A percentile compares a stretch with the other conserved stretches of the same genome.
phyloP scores from a whole-genome alignment of 495 filamentous ascomycete genomes.

The Sphaerosporella brunnea region DNA sequence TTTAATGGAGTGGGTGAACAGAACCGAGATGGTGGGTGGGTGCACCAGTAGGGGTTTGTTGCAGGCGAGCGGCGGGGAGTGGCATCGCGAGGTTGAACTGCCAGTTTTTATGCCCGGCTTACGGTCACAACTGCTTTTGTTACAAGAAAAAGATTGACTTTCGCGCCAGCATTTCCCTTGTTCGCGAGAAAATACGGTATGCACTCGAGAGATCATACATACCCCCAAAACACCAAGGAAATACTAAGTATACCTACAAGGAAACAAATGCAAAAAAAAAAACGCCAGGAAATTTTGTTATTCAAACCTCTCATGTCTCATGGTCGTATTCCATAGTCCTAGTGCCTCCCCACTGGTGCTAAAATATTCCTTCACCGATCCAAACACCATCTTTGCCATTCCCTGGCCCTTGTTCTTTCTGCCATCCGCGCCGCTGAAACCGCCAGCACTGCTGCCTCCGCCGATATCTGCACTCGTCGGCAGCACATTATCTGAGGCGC shows the following conservation, averaged over 20 bases:
- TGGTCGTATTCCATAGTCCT: constrained; percentile 36
- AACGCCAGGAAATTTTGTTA: constrained; percentile 1
- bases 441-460: constrained; percentile 43
- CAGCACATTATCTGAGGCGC: constrained; percentile 83
- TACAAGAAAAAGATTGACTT: no score
- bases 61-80: no score
- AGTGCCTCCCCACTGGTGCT: constrained; percentile 49
- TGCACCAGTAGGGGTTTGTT: no score
- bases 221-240: not conserved
- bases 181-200: no score
- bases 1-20: no score
- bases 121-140: no score
- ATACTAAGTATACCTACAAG: not conserved
- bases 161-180: no score
- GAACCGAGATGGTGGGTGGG: no score
- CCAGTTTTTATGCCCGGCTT: no score
- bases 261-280: no score
- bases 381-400: constrained; percentile 79
- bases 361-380: constrained; percentile 54
- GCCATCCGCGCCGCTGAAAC: constrained; percentile 33
- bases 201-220: no score
- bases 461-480: constrained; percentile 35
- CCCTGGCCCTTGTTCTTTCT: constrained; percentile 50
- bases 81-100: no score
- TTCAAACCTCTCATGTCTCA: constrained; percentile 21